Conservation (phyloP, 495 filamentous ascomycete genomes). For the Penicillium subrubescens region DNA sequence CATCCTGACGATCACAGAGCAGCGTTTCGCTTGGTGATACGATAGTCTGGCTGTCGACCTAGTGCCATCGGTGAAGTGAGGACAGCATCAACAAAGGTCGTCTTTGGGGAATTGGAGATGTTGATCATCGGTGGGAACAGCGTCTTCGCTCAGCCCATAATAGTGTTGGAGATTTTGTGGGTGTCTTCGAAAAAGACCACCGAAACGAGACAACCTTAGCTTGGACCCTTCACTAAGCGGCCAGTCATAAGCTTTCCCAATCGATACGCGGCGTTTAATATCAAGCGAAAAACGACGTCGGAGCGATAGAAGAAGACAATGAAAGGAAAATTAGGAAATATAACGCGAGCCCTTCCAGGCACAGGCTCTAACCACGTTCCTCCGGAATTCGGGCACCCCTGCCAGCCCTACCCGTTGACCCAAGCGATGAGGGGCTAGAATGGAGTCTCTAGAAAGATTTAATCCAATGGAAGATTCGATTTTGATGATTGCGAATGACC, state of each 20-base stretch:
- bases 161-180: neutral
- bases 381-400: neutral
- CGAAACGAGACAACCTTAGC: neutral
- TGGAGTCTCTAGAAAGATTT: neutral
- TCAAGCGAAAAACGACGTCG: neutral
- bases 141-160: conserved; percentile 11
- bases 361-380: neutral
- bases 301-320: neutral
- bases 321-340: neutral
- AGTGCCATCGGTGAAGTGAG: neutral
- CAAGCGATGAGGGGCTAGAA: neutral
- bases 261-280: neutral
- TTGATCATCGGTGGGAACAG: neutral
- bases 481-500: neutral
- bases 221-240: neutral
- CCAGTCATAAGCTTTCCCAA: neutral
- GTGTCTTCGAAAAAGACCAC: neutral
- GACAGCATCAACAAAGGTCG: neutral
- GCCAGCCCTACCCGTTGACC: conserved; percentile 20
- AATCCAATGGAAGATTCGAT: neutral
- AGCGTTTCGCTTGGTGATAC: neutral
- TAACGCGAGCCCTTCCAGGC: neutral
- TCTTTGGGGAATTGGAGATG: neutral
- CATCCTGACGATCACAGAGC: neutral
- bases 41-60: neutral